Evolutionary conservation across 2,329 filamentous ascomycete species (phyloP), one percentile per base, ranked within the genome.

Genomic region (Alternaria metachromatica): DNA sequence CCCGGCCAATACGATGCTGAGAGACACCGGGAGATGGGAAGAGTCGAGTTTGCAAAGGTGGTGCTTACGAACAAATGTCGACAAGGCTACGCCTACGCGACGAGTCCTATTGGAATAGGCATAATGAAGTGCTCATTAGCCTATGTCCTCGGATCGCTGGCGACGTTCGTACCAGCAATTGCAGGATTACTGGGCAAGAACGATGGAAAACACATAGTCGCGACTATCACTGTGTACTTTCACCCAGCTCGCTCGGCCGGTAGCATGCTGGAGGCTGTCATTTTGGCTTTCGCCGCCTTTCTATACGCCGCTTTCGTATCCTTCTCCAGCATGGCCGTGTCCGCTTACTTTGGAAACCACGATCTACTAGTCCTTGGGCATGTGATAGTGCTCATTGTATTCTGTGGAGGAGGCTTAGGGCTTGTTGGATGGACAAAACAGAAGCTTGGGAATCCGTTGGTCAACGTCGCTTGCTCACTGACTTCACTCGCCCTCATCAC

Each of bases 171-270:
- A 66, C 87, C 90, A 3, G 86, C 87, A 3, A 85, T 97, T 60
- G 90, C 93, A 15, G 82, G 85, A 8, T 87, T 94, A 60, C 84
- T 97, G 15, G 95, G 95, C 11, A 86, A 90, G 67, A 91, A 94
- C 75, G 94, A 97, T 80, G 93, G 93, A 55, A 97, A 97, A 77
- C 95, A 97, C 80, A 90, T 97, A 75, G 93, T 97, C 55, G 94
- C 94, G 30, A 97, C 95, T 3, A 89, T 97, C 62, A 96, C 93
- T 1, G 94, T 97, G 11, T 98, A 97, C 76, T 98, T 97, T 74
- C 94, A 97, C 78, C 94, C 95, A 5, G 92, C 93, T 6, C 87
- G 95, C 62, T 93, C 93, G 18, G 88, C 90, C 25, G 95, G 95
- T 1, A 96, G 92, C 69, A 97, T 97, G 93, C 87, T 93, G 62